Conservation (phyloP, 352 stramenopile genomes). For the Salisapilia sapeloensis region DNA sequence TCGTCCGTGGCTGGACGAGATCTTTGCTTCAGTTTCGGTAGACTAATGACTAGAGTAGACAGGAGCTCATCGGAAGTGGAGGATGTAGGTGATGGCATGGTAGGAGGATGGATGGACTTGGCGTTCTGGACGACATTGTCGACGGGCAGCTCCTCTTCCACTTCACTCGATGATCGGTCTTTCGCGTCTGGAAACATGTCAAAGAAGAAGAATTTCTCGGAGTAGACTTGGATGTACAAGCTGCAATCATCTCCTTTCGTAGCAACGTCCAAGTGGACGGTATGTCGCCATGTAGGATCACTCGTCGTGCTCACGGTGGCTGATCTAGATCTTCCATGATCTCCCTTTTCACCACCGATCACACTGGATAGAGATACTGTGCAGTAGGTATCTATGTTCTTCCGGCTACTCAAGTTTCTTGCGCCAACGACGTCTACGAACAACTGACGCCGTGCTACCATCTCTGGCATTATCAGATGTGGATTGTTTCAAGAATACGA, state of each 20-base stretch:
- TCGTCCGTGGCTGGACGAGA: slow-evolving; percentile 20
- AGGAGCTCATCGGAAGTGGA: slow-evolving; percentile 24
- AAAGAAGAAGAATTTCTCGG: slow-evolving; percentile 71
- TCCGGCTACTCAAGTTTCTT: slow-evolving; percentile 40
- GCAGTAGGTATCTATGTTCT: slow-evolving; percentile 53
- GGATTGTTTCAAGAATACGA: too few species aligned
- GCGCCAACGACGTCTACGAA: slow-evolving; percentile 53
- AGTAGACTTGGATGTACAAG: slow-evolving; percentile 35
- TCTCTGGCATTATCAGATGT: too few species aligned
- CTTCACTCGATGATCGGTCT: slow-evolving; percentile 5
- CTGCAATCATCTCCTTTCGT: slow-evolving; percentile 1
- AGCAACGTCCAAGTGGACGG: slow-evolving; percentile 15
- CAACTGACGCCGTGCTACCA: slow-evolving; percentile 25
- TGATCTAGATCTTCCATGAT: slow-evolving; percentile 8
- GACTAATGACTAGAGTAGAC: slow-evolving; percentile 30
- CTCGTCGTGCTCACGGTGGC: slow-evolving; percentile 10
- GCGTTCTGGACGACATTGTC: not conserved
- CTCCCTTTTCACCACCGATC: slow-evolving; percentile 5
- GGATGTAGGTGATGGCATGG: too few species aligned
- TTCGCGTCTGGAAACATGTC: slow-evolving; percentile 55
- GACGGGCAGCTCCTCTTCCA: slow-evolving; percentile 3
- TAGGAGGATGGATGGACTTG: too few species aligned
- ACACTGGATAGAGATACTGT: slow-evolving; percentile 9
- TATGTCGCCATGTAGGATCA: slow-evolving; percentile 25
- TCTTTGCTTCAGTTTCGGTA: slow-evolving; percentile 14